These are phyloP conservation scores for Madurella fahalii DNA, from an alignment of 2,329 filamentous ascomycete genomes.

Conservation along the genomic window DNA sequence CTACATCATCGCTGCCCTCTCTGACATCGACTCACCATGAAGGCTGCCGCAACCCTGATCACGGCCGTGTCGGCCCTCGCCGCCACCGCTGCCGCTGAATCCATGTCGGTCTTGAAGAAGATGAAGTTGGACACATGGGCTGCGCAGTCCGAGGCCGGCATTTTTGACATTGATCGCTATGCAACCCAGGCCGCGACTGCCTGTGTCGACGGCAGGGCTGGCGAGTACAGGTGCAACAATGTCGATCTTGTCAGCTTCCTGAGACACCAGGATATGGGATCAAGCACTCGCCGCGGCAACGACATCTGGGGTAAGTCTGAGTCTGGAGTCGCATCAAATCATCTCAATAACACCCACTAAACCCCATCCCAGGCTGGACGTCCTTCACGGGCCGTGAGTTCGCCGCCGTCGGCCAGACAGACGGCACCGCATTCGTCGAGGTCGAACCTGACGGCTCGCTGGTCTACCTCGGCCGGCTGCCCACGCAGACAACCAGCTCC, in stretches of 20 bases:
- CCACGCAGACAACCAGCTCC: constrained; percentile 41
- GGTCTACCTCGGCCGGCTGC: constrained; percentile 49
- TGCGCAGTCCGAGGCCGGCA: constrained; percentile 11
- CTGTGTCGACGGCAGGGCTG: constrained; percentile 15
- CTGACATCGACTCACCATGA: neutral
- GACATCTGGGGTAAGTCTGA: constrained; percentile 13
- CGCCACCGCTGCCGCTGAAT: constrained; percentile 9
- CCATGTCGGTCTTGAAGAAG: constrained; percentile 12
- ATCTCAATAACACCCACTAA: neutral
- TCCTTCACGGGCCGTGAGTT: constrained; percentile 50
- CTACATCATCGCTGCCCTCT: neutral
- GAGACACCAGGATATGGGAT: constrained; percentile 16
- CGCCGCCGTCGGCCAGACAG: constrained; percentile 49
- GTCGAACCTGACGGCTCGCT: constrained; percentile 48
- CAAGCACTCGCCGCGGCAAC: constrained; percentile 12
- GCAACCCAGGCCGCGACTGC: constrained; percentile 2
- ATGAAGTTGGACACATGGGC: constrained; percentile 14
- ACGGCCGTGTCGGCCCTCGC: constrained; percentile 9
- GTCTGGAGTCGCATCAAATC: neutral
- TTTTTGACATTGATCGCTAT: constrained; percentile 15
- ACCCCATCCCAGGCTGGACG: constrained; percentile 41
- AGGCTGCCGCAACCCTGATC: constrained; percentile 7
- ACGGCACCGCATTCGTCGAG: constrained; percentile 53
- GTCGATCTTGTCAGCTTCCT: constrained; percentile 14
- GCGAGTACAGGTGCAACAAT: constrained; percentile 16